phyloP scores from a whole-genome alignment of 176 grass and related monocot species.

The Dactylis glomerata region DNA sequence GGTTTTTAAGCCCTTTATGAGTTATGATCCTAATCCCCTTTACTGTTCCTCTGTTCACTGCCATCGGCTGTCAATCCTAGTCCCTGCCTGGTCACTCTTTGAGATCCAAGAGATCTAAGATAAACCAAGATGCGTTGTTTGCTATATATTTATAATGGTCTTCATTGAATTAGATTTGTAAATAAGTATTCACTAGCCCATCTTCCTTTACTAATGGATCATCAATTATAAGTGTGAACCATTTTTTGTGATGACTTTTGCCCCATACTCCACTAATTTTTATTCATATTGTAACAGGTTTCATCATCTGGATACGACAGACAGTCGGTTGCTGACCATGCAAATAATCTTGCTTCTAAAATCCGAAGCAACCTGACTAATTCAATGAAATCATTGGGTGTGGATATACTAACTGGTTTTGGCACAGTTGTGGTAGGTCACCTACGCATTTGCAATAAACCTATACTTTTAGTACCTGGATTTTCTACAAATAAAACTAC shows the following conservation, averaged over 20 bases:
- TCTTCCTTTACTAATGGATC: not conserved
- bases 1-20: not conserved
- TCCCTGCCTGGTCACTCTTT: not conserved
- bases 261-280: not conserved
- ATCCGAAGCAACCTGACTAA: slow-evolving; percentile 92
- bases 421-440: slow-evolving; percentile 75
- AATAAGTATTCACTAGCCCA: not conserved
- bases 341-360: slow-evolving; percentile 89
- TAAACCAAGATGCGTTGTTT: not conserved
- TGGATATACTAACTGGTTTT: slow-evolving; percentile 79
- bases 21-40: not conserved
- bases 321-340: slow-evolving; percentile 84
- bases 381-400: slow-evolving; percentile 83
- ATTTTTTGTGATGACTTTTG: not conserved
- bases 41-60: not conserved
- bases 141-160: not conserved
- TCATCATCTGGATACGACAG: slow-evolving; percentile 85
- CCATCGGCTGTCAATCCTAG: not conserved
- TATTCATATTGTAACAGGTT: slow-evolving; percentile 47
- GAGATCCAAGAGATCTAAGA: not conserved
- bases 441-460: not conserved
- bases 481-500: too few relatives aligned
- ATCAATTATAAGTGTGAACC: not conserved
- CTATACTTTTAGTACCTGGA: not conserved
- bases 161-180: not conserved